Conservation (phyloP, 2,329 filamentous ascomycete species). For the Biscogniauxia sp. region DNA sequence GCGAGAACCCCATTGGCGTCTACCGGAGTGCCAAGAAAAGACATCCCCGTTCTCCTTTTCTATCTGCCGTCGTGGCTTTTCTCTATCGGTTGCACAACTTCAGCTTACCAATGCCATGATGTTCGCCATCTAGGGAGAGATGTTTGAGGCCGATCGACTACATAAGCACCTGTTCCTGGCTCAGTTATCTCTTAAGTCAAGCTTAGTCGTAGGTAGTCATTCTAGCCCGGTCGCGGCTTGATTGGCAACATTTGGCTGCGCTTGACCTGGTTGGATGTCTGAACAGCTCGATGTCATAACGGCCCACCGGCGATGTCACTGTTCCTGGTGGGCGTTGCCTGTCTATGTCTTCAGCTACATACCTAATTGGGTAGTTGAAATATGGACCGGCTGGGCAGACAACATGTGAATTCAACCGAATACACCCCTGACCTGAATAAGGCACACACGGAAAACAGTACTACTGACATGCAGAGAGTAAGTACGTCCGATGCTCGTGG, state of each 20-base stretch:
- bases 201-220: background rate
- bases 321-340: slow-evolving; percentile 14
- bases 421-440: slow-evolving; percentile 5
- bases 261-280: slow-evolving; percentile 13
- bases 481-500: too few relatives aligned
- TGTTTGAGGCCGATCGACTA: background rate
- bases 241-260: slow-evolving; percentile 5
- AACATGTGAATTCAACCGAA: slow-evolving; percentile 21
- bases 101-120: background rate
- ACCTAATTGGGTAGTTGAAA: slow-evolving; percentile 5
- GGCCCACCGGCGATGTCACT: slow-evolving; percentile 18
- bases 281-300: slow-evolving; percentile 13
- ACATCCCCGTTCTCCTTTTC: background rate
- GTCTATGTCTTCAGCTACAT: slow-evolving; percentile 11
- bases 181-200: background rate
- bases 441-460: background rate
- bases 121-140: background rate
- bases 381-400: slow-evolving; percentile 9
- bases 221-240: background rate
- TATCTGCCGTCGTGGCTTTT: background rate
- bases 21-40: background rate
- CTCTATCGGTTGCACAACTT: background rate
- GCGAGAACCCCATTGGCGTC: background rate
- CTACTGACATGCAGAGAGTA: too few relatives aligned
- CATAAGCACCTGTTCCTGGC: background rate